Percentiles rank a stretch among this genome's conserved stretches.
Evolutionary conservation across 176 grass and related monocot species (phyloP).

Genomic region (Calamus simplicifolius): DNA sequence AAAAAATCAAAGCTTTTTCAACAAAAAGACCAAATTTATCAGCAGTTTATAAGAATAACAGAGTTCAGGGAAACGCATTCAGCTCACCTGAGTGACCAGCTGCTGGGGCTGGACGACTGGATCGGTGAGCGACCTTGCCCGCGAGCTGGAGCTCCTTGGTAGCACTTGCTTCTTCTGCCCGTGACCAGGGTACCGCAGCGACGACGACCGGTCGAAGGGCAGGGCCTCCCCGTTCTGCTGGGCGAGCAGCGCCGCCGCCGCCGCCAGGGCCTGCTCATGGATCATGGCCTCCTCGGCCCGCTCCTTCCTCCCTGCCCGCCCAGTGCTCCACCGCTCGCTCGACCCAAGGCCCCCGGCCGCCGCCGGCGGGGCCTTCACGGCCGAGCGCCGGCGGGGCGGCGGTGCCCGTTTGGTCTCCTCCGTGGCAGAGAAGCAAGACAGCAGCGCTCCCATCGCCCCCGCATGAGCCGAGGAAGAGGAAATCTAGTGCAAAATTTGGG

Average conservation of each 20-base stretch:
- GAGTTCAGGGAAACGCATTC: background rate
- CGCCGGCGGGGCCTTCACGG: background rate
- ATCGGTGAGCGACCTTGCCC: conserved; percentile 65
- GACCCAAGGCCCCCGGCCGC: conserved; percentile 17
- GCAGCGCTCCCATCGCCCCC: conserved; percentile 43
- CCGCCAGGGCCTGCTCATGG: conserved; percentile 75
- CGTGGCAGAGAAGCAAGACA: conserved; percentile 55
- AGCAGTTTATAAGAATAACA: background rate
- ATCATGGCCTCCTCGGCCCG: conserved; percentile 21
- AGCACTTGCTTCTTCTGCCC: conserved; percentile 39
- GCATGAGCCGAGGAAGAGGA: background rate
- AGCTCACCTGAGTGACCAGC: conserved; percentile 66
- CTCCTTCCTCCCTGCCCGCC: conserved; percentile 8
- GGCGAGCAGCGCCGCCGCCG: conserved; percentile 58
- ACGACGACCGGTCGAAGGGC: conserved; percentile 70
- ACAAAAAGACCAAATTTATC: background rate
- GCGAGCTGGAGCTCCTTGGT: conserved; percentile 77
- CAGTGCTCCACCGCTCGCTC: conserved; percentile 5
- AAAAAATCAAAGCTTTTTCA: background rate
- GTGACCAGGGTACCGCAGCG: conserved; percentile 49
- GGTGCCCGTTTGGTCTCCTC: conserved; percentile 23
- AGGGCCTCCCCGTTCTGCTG: conserved; percentile 31
- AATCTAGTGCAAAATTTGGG: too few relatives aligned
- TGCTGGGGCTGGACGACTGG: conserved; percentile 69
- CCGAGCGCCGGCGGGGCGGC: conserved; percentile 13